Evolutionary conservation across 805 yeast species (phyloP).

Genomic region (Henningerozyma blattae): DNA sequence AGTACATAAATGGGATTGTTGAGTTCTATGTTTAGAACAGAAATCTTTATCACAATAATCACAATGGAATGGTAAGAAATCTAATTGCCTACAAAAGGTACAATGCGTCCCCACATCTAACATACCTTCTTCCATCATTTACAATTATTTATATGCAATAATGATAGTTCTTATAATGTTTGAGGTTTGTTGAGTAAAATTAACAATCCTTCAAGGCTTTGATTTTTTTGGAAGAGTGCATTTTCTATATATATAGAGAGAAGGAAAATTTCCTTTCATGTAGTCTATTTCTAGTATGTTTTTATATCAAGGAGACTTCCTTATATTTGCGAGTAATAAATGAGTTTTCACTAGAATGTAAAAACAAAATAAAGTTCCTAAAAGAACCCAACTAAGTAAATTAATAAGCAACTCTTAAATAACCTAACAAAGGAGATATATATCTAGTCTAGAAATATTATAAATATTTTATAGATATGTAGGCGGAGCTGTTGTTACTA

Average conservation of each 20-base stretch:
- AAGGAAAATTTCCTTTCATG: background rate
- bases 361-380: too few relatives aligned
- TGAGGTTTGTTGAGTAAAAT: background rate
- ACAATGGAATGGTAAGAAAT: conserved; percentile 25
- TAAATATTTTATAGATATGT: too few relatives aligned
- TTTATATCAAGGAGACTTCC: too few relatives aligned
- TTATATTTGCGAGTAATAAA: too few relatives aligned
- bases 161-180: background rate
- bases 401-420: too few relatives aligned
- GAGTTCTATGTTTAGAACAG: conserved; percentile 19
- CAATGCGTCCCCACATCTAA: conserved; percentile 27
- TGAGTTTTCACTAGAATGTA: too few relatives aligned
- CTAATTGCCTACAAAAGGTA: conserved; percentile 20
- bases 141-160: too few relatives aligned
- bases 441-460: too few relatives aligned
- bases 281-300: background rate
- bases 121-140: conserved; percentile 24
- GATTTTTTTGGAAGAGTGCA: background rate
- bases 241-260: background rate
- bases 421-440: too few relatives aligned
- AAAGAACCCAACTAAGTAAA: too few relatives aligned
- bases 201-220: background rate
- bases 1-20: conserved; percentile 18
- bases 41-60: conserved; percentile 17
- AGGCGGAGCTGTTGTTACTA: too few relatives aligned